Evolutionary conservation across 2,329 filamentous ascomycete genomes (phyloP), one percentile per base, ranked within the genome.

Genomic region (Calonectria honghensis): DNA sequence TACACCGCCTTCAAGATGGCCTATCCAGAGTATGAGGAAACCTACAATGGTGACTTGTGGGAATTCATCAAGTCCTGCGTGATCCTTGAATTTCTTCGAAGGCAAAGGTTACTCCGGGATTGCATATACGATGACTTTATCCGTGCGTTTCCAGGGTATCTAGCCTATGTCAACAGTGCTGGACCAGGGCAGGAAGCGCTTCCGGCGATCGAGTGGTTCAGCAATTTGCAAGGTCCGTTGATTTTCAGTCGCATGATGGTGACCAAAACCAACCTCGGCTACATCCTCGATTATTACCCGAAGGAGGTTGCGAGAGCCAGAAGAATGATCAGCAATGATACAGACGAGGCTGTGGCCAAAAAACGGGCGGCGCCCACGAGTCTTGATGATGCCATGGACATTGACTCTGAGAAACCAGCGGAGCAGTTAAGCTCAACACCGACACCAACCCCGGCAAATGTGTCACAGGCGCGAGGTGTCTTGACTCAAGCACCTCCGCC

Each of bases 101-200:
- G 81, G 31, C 76, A 81, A 16, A 81, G 82, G 11, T 67, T 77
- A 6, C 78, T 90, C 24, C 83, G 85, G 16, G 84, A 85, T 31
- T 89, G 83, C 68, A 78, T 90, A 0, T 91, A 87, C 73, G 90
- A 91, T 76, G 90, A 91, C 70, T 89, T 91, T 68, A 86, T 91
- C 37, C 82, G 86, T 10, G 79, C 82, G 2, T 90, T 88, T 66
- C 83, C 85, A 2, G 80, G 79, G 1, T 91, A 86, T 75, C 75
- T 85, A 9, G 75, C 79, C 0, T 90, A 91, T 69, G 83, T 87
- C 31, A 70, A 79, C 2, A 77, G 78, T 3, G 71, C 80, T 1
- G 78, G 81, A 7, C 73, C 75, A 3, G 75, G 75, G 3, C 78
- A 79, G 29, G 79, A 83, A 29, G 75, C 83, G 0, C 82, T 87